phyloP scores from a whole-genome alignment of 1,284 basidiomycete genomes.

The Meripilus lineatus region DNA sequence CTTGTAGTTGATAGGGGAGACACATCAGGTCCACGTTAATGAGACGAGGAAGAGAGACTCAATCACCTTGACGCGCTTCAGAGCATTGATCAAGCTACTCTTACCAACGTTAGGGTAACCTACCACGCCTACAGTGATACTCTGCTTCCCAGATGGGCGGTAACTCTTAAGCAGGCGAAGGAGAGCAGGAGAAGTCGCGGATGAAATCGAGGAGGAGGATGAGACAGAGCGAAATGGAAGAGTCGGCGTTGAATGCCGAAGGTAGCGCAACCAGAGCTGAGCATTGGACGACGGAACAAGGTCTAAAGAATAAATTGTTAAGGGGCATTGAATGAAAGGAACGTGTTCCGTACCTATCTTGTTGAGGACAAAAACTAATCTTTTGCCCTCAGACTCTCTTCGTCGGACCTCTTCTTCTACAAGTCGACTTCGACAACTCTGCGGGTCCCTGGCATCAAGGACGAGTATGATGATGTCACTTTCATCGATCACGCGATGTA shows the following conservation, averaged over 20 bases:
- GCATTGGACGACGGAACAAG: slow-evolving; percentile 10
- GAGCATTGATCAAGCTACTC: slow-evolving; percentile 95
- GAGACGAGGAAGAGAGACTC: too few species aligned
- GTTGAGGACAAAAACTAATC: slow-evolving; percentile 91
- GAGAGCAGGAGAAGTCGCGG: slow-evolving; percentile 90
- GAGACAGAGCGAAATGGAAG: slow-evolving; percentile 98
- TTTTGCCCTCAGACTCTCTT: slow-evolving; percentile 84
- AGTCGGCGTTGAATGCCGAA: slow-evolving; percentile 97
- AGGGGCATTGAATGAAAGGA: slow-evolving; percentile 65
- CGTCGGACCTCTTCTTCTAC: slow-evolving; percentile 93
- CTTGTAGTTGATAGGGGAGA: too few species aligned
- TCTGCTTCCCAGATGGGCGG: slow-evolving; percentile 94
- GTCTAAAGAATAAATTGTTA: slow-evolving; percentile 11
- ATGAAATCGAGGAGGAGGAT: slow-evolving; percentile 96
- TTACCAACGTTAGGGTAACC: slow-evolving; percentile 99
- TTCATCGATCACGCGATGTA: slow-evolving; percentile 93
- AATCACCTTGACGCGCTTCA: slow-evolving; percentile 95
- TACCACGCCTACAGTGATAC: slow-evolving; percentile 97
- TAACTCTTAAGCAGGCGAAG: slow-evolving; percentile 90
- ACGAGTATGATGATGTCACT: slow-evolving; percentile 97
- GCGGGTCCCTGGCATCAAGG: slow-evolving; percentile 92
- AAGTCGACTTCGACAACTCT: slow-evolving; percentile 97
- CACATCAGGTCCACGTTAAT: not conserved
- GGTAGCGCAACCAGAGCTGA: slow-evolving; percentile 84
- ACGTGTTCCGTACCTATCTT: slow-evolving; percentile 99